Percentiles rank a stretch among this genome's conserved stretches.
Conservation (phyloP, 345 rosid species). For the Leavenworthia alabamica region DNA sequence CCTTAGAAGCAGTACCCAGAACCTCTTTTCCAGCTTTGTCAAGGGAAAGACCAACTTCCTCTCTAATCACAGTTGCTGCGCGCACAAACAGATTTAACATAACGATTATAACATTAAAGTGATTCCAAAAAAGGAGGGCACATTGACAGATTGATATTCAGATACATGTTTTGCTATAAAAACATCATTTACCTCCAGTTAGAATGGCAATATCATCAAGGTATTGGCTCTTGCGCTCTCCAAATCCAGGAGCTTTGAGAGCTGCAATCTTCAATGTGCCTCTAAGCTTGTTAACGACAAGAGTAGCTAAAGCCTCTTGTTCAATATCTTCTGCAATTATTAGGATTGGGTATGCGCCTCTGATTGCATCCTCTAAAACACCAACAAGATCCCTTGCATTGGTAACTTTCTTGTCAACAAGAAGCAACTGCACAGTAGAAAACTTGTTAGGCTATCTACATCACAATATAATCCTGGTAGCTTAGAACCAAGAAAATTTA, state of each 20-base stretch:
- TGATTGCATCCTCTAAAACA: conserved; percentile 83
- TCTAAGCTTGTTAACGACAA: conserved; percentile 91
- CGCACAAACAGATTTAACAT: background rate
- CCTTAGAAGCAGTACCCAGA: conserved; percentile 81
- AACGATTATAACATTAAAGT: background rate
- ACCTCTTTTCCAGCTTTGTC: conserved; percentile 94
- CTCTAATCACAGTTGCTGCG: conserved; percentile 72
- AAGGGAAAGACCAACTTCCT: conserved; percentile 89
- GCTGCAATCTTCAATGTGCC: conserved; percentile 94
- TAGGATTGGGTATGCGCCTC: conserved; percentile 64
- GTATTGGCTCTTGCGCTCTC: conserved; percentile 92
- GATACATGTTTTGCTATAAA: background rate
- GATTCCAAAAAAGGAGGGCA: background rate
- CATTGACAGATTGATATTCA: background rate
- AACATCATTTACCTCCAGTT: conserved; percentile 52
- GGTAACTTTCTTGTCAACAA: conserved; percentile 93
- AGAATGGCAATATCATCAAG: conserved; percentile 96
- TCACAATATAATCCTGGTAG: background rate
- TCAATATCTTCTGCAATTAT: conserved; percentile 93
- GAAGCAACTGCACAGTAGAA: conserved; percentile 57
- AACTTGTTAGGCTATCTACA: background rate
- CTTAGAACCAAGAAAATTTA: conserved; percentile 15
- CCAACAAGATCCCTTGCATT: conserved; percentile 91
- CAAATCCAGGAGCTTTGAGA: conserved; percentile 96
- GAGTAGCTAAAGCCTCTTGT: conserved; percentile 94